Conservation (phyloP, 257 asterid species). For the Solanum clarkiae region DNA sequence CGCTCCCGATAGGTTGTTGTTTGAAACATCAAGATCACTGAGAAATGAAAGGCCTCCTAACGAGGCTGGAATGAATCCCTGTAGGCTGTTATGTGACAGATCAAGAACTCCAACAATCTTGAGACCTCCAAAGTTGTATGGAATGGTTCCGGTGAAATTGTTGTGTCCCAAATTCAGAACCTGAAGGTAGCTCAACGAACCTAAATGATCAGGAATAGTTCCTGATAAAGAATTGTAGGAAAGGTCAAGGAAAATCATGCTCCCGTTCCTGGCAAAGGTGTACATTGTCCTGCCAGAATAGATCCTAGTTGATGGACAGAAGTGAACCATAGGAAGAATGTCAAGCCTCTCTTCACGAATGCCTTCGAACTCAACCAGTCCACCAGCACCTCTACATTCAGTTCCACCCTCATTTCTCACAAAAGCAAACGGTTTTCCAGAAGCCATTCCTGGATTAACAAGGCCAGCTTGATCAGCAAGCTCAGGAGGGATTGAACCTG, state of each 20-base stretch:
- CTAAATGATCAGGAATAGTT: slow-evolving; percentile 49
- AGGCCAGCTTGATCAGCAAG: slow-evolving; percentile 55
- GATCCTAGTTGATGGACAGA: slow-evolving; percentile 70
- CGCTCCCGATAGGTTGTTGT: slow-evolving; percentile 59
- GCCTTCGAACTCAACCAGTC: slow-evolving; percentile 81
- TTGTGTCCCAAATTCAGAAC: slow-evolving; percentile 88
- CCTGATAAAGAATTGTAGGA: slow-evolving; percentile 73
- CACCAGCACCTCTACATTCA: slow-evolving; percentile 82
- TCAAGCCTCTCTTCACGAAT: slow-evolving; percentile 51
- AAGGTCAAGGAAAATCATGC: slow-evolving; percentile 82
- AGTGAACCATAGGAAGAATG: slow-evolving; percentile 60
- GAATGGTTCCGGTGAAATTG: slow-evolving; percentile 50
- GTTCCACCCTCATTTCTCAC: slow-evolving; percentile 93
- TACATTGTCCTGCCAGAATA: slow-evolving; percentile 65
- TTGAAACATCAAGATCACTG: slow-evolving; percentile 85
- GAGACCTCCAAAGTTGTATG: slow-evolving; percentile 60
- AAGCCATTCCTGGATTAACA: slow-evolving; percentile 55
- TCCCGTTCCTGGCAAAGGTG: slow-evolving; percentile 63
- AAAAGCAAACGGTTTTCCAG: slow-evolving; percentile 81
- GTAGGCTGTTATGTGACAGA: slow-evolving; percentile 62
- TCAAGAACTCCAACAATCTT: slow-evolving; percentile 74
- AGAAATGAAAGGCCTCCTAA: slow-evolving; percentile 69
- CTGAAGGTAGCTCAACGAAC: slow-evolving; percentile 59
- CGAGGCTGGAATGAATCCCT: slow-evolving; percentile 65
- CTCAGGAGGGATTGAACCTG: slow-evolving; percentile 51